Evolutionary conservation across 73 alveolate genomes (phyloP).

Genomic region (Paramecium octaurelia): DNA sequence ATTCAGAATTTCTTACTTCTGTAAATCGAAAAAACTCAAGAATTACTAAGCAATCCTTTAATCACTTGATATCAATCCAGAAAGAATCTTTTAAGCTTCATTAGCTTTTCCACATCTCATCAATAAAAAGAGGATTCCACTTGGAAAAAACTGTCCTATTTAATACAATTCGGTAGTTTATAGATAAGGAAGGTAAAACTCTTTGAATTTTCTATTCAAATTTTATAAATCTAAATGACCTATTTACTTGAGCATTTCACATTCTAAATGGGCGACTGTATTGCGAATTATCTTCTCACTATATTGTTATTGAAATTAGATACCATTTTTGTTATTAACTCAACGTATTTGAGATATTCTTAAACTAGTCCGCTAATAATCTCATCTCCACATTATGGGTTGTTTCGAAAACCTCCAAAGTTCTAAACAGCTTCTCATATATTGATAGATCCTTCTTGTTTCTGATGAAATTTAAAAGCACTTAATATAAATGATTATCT

Average conservation of each 20-base stretch:
- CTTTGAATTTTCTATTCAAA: not conserved
- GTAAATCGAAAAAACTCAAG: not conserved
- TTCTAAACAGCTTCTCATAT: not conserved
- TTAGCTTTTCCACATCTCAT: conserved; percentile 38
- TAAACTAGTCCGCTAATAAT: not conserved
- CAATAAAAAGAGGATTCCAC: conserved; percentile 3
- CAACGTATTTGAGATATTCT: not conserved
- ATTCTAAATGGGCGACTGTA: not conserved
- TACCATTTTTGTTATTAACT: not conserved
- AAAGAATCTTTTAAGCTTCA: not conserved
- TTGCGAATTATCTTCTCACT: conserved; percentile 2
- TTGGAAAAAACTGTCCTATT: not conserved
- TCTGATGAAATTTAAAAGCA: not conserved
- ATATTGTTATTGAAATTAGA: not conserved
- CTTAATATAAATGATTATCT: not conserved
- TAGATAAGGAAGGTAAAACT: not conserved
- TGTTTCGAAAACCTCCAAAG: not conserved
- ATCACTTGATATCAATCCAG: not conserved
- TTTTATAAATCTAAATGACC: not conserved
- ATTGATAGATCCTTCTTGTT: not conserved
- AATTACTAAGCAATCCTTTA: not conserved
- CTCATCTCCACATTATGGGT: not conserved
- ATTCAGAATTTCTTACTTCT: not conserved
- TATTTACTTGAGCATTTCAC: not conserved
- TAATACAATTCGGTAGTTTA: not conserved